These are phyloP conservation scores for Penicillium herquei DNA, from an alignment of 495 filamentous ascomycete genomes.

Conservation along the genomic window DNA sequence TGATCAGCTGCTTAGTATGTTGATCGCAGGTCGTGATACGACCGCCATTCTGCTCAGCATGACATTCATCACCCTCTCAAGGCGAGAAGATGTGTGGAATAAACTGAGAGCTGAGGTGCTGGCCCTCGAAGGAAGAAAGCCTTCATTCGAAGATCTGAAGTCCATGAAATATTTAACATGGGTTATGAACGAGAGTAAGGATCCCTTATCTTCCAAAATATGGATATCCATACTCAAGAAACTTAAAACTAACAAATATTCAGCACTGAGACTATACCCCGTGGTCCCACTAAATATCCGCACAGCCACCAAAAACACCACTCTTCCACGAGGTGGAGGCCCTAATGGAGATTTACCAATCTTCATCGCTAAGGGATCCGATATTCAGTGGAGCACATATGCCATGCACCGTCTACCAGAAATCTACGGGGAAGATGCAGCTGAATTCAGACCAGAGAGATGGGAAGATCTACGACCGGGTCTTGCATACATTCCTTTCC, in stretches of 20 bases:
- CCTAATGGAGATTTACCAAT: constrained; percentile 55
- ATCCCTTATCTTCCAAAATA: not conserved
- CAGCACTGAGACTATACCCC: constrained; percentile 25
- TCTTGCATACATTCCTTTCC: constrained; percentile 29
- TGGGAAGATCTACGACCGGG: constrained; percentile 42
- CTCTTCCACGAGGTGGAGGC: constrained; percentile 51
- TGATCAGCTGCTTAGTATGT: constrained; percentile 36
- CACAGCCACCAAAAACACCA: constrained; percentile 34
- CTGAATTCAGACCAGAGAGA: constrained; percentile 47
- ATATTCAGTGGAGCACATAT: constrained; percentile 35
- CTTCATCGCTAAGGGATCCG: constrained; percentile 61
- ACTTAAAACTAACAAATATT: not conserved
- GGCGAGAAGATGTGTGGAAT: constrained; percentile 41
- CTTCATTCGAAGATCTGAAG: constrained; percentile 1
- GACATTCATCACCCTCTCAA: constrained; percentile 52
- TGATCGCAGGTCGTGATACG: constrained; percentile 61
- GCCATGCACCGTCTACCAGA: constrained; percentile 47
- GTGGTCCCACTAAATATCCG: constrained; percentile 42
- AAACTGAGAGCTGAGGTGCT: constrained; percentile 41
- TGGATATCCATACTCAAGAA: not conserved
- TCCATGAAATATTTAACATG: constrained; percentile 40
- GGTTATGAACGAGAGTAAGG: constrained; percentile 15
- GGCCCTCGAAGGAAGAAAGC: constrained; percentile 9
- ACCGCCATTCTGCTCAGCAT: constrained; percentile 54
- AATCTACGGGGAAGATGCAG: constrained; percentile 51